Conservation (phyloP, 2,329 filamentous ascomycete species). For the Ceratocystis eucalypticola region DNA sequence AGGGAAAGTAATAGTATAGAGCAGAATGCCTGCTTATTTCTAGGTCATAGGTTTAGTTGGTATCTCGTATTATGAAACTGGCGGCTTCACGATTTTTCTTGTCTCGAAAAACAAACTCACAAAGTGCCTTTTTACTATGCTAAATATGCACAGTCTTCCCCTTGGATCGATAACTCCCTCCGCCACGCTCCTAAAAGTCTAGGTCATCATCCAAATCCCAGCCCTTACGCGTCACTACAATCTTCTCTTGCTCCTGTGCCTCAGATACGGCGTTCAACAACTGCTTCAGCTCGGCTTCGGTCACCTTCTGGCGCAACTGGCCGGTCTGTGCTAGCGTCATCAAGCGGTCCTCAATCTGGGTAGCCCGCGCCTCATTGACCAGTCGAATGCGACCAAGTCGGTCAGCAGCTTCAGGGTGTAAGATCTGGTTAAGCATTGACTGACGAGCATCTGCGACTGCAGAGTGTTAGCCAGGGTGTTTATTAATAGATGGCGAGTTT, state of each 20-base stretch:
- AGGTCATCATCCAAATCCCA: conserved; percentile 76
- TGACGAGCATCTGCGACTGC: conserved; percentile 51
- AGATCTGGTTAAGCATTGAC: conserved; percentile 77
- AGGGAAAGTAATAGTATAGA: neutral
- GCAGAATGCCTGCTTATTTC: neutral
- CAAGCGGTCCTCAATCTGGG: conserved; percentile 80
- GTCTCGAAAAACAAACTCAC: neutral
- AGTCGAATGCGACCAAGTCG: conserved; percentile 86
- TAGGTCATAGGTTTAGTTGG: neutral
- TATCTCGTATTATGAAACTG: neutral
- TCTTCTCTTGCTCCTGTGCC: conserved; percentile 64
- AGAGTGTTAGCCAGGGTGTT: neutral
- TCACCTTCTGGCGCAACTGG: conserved; percentile 76
- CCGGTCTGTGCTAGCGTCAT: conserved; percentile 82
- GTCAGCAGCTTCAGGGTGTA: conserved; percentile 85
- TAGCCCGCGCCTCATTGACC: conserved; percentile 83
- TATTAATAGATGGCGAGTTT: neutral
- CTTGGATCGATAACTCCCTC: neutral
- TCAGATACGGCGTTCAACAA: conserved; percentile 75
- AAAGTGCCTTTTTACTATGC: neutral
- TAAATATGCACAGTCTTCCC: conserved; percentile 19
- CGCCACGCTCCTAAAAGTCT: conserved; percentile 35
- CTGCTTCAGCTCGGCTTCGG: conserved; percentile 86
- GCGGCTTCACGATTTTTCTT: neutral
- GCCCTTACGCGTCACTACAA: conserved; percentile 72